Base-by-base conservation (phyloP, 108 stramenopile genomes). In the Nannochloropsis salina region DNA sequence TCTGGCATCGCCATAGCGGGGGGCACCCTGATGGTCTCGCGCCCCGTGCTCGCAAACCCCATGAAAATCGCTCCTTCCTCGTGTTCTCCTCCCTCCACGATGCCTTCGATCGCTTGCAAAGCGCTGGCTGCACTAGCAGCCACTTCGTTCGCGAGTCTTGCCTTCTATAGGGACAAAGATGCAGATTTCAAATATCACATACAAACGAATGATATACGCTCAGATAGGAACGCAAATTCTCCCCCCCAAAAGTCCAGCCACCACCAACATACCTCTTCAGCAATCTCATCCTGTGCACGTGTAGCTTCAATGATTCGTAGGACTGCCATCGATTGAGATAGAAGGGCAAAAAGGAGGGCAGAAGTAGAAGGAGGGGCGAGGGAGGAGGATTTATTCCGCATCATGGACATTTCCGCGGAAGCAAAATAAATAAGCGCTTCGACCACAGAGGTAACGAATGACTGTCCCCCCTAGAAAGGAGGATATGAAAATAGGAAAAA, bases 281-380 rank as follows among this genome's bases (percentile, higher is more conserved):
- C 61, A n/a, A n/a, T n/a, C 5, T 74, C 61, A n/a, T 15, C n/a
- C 8, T 74, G 61, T 4, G 61, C 8, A 3, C 61, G 61, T 6
- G 61, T 74, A n/a, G 61, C n/a, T 2, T 74, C 61, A 2, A 74
- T 74, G 3, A 74, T 15, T n/a, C 61, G 61, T 3, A 74, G 61
- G 61, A 74, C 61, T 15, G 61, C 15, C 20, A 74, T 15, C 20
- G 61, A 74, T 6, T 74, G 61, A n/a, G 61, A 4, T 15, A 74
- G 61, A 2, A 74, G 61, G 61, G 61, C 61, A 74, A 74, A n/a
- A n/a, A 74, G 61, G 61, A 74, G 61, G 61, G 61, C 20, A n/a
- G 20, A 15, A 6, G 61, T n/a, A 6, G 61, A 74, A 74, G 61
- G 61, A 31, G 31, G 31, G 61, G 61, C 15, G 61, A n/a, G 6